A percentile compares a stretch with the other conserved stretches of the same genome.
These are phyloP conservation scores for Gypsophila paniculata DNA, from an alignment of 179 eudicot species.

Conservation along the genomic window DNA sequence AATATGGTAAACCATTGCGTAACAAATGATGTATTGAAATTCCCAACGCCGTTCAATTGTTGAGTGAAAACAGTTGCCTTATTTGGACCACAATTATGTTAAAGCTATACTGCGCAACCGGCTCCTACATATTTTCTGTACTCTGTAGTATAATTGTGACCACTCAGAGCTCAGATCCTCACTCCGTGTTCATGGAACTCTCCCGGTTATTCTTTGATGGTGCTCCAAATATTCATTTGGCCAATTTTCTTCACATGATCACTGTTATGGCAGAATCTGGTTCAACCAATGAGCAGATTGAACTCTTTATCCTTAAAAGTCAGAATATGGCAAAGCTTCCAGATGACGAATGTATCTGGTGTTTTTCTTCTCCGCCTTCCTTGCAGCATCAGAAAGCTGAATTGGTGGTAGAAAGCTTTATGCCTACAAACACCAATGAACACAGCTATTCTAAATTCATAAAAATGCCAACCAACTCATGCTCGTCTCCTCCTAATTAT, in stretches of 20 bases:
- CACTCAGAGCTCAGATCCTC: constrained; percentile 54
- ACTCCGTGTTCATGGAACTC: constrained; percentile 70
- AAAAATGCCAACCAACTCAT: too few species aligned
- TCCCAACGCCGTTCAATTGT: too few species aligned
- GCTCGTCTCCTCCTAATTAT: too few species aligned
- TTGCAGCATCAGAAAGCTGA: constrained; percentile 25
- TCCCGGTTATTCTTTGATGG: constrained; percentile 61
- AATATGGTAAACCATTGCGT: too few species aligned
- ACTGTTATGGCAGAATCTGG: constrained; percentile 79
- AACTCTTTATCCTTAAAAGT: constrained; percentile 63
- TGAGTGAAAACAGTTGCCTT: too few species aligned
- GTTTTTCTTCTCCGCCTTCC: constrained; percentile 36
- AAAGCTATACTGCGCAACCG: too few species aligned
- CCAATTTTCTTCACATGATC: constrained; percentile 90
- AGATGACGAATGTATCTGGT: constrained; percentile 59
- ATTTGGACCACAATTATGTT: too few species aligned
- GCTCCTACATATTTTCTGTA: too few species aligned
- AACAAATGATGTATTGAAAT: too few species aligned
- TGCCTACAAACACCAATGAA: constrained; percentile 9
- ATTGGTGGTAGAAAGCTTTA: constrained; percentile 12
- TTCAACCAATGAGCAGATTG: constrained; percentile 66
- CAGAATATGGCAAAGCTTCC: constrained; percentile 80
- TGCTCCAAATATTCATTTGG: constrained; percentile 58
- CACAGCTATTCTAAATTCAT: too few species aligned
- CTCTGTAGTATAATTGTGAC: constrained; percentile 13